Evolutionary conservation across 208 protist genomes (phyloP), one percentile per base, ranked within the genome.

Genomic region (Trypanosoma caninum): DNA sequence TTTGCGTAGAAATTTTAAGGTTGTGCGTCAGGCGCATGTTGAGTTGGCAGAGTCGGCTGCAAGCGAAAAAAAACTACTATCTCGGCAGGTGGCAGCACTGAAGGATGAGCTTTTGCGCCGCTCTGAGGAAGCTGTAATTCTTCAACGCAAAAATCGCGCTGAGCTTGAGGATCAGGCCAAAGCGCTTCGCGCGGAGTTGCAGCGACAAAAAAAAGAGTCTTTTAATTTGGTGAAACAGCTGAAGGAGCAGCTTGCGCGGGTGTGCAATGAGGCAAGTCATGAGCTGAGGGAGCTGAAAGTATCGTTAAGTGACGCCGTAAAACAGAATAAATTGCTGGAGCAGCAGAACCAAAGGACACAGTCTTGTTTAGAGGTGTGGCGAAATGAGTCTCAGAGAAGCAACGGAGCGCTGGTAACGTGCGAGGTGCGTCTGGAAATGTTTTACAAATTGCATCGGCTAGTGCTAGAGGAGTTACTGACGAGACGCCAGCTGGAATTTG

Each of bases 71-170:
- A 62, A 58, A 27, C 51, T 22, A n/a, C 58, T 72, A 10, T 18
- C 33, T 25, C 51, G 31, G 20, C 86, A 89, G 60, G 74, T 93
- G 16, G 50, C 61, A 9, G 86, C 86, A 10, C 68, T 93, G 28
- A 89, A 90, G 68, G 86, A 86, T 52, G 86, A 93, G 76, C 69
- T 93, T 34, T 71, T 65, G 8, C 77, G 86, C 1, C 76, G 80
- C n/a, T 58, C 65, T 14, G 63, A 85, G 41, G 84, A 91, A 66
- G 54, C 69, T 5, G 45, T 45, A 5, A 65, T 86, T 18, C 35
- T 88, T 52, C 51, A 76, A 37, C 64, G 70, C 4, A 51, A 51
- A 28, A 48, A 61, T 46, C 59, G 58, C 20, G 63, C 56, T 9
- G 65, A 66, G 42, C 20, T 72, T 14, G 58, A 65, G 23, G 48